Evolutionary conservation across 2,329 filamentous ascomycete species (phyloP), one percentile per base, ranked within the genome.

Genomic region (Alternaria dauci): DNA sequence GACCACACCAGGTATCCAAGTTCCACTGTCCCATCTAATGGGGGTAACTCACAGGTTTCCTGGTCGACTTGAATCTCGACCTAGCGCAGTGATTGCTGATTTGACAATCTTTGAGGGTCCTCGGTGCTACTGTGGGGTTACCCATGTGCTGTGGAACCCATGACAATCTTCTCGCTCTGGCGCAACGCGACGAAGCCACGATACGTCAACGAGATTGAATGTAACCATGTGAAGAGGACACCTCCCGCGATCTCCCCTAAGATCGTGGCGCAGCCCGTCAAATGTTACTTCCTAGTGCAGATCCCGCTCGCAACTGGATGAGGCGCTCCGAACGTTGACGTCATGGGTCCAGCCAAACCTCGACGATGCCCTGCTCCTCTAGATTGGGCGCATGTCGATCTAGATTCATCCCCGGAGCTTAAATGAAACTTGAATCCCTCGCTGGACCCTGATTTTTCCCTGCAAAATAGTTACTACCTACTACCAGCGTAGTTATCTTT

Each of bases 361-460:
- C 51, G 26, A 53, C 26, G 28, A 30, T 44, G 52, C 57, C 61
- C 47, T 61, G 54, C 57, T 63, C 56, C 20, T 43, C 28, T 11
- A n/a, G 20, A 44, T 46, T 46, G 8, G 18, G 7, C 28, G 42
- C 23, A 26, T 36, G 50, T 52, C 52, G 48, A 50, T 61, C 61
- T 43, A 47, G 55, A 44, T 30, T 16, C 38, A 34, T 23, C 26
- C 32, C 5, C 30, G 25, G 34, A 54, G 61, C 52, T 66, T 66
- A 63, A 63, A 66, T 66, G 9, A 48, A 58, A 53, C 26, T 36
- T 18, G 38, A 51, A 52, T 47, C 47, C 25, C 39, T 57, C 23
- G 41, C 28, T 54, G 63, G 59, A 59, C 59, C 61, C 61, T 65
- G 50, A 30, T 51, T 50, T 55, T 26, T 12, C 52, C 26, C 38